Evolutionary conservation across 192 early-diverging fungal species (phyloP).

Genomic region (Gamsiella multidivaricata): DNA sequence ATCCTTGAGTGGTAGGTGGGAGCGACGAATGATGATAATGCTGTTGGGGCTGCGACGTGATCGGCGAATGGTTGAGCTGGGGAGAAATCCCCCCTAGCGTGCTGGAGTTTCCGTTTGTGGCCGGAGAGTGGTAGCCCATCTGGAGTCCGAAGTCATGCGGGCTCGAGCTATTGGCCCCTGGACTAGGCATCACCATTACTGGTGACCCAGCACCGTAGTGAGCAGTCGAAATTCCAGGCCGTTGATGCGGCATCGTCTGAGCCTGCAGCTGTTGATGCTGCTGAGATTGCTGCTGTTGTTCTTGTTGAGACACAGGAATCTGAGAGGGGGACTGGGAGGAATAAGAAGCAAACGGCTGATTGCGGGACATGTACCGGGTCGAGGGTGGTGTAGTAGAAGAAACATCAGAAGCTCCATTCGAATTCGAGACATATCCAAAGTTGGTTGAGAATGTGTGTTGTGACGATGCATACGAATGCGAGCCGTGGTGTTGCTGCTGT

Average conservation of each 20-base stretch:
- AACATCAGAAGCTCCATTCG: neutral
- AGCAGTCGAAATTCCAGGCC: constrained; percentile 2
- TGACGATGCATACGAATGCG: neutral
- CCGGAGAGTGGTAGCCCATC: constrained; percentile 37
- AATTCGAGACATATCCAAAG: constrained; percentile 21
- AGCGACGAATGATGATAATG: constrained; percentile 12
- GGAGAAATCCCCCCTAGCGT: constrained; percentile 19
- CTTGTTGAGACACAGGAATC: neutral
- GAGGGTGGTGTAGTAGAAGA: constrained; percentile 4
- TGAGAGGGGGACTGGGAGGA: constrained; percentile 12
- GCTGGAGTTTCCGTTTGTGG: neutral
- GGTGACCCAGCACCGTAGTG: constrained; percentile 27
- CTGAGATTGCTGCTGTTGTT: constrained; percentile 11
- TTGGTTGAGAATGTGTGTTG: constrained; percentile 18
- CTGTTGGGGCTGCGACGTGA: constrained; percentile 7
- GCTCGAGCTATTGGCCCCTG: neutral
- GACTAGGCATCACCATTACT: constrained; percentile 9
- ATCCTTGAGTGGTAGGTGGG: constrained; percentile 24
- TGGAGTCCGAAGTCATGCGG: constrained; percentile 24
- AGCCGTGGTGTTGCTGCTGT: constrained; percentile 3
- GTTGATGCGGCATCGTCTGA: constrained; percentile 12
- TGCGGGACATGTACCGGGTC: constrained; percentile 28
- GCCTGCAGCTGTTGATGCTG: constrained; percentile 16
- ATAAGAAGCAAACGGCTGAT: constrained; percentile 13
- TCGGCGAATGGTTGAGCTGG: constrained; percentile 7